Conservation (phyloP, 768 basidiomycete genomes). For the Boletus edulis region DNA sequence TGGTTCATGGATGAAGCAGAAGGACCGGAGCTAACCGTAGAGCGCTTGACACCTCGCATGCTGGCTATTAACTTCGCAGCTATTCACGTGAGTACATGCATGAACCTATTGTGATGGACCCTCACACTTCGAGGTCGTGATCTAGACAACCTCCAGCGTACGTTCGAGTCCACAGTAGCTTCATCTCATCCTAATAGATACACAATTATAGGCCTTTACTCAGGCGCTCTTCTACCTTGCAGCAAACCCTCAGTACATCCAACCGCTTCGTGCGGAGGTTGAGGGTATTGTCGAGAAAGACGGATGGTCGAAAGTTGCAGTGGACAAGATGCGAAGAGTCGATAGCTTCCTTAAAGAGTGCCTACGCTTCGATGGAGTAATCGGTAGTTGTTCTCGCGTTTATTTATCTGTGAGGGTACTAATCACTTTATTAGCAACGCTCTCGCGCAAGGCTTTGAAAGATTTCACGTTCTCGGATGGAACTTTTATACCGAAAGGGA, state of each 20-base stretch:
- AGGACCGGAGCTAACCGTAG: conserved; percentile 13
- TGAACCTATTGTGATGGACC: not conserved
- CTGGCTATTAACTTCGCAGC: conserved; percentile 17
- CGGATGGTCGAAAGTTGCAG: not conserved
- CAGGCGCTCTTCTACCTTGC: not conserved
- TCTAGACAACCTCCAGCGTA: conserved; percentile 20
- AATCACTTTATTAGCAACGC: too few species aligned
- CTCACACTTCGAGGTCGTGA: not conserved
- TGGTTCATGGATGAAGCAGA: conserved; percentile 31
- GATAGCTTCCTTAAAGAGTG: not conserved
- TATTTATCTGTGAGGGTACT: not conserved
- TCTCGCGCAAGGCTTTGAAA: not conserved
- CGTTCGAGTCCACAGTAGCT: not conserved
- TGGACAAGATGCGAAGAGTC: not conserved
- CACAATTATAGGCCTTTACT: conserved; percentile 26
- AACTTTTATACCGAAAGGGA: not conserved
- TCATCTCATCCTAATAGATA: not conserved
- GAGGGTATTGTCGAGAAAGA: not conserved
- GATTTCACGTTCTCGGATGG: not conserved
- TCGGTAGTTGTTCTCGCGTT: not conserved
- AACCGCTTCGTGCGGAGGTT: not conserved
- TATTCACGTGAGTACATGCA: conserved; percentile 14
- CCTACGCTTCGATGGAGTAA: not conserved
- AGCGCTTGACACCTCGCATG: conserved; percentile 21
- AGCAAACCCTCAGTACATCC: not conserved